Conservation (phyloP, 1,284 basidiomycete genomes). For the Termitomyces sp. region DNA sequence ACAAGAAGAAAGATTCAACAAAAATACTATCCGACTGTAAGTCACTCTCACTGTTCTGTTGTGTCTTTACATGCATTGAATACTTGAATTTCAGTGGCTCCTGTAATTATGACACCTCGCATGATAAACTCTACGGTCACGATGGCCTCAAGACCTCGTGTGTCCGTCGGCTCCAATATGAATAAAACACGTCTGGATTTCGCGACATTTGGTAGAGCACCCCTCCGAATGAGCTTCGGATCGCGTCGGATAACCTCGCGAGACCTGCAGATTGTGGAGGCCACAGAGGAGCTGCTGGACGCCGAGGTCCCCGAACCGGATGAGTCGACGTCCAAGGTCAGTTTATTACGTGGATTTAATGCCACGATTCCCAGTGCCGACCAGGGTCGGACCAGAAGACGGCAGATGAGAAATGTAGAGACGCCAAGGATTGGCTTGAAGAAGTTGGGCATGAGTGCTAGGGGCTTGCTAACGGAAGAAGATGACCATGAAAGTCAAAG, state of each 20-base stretch:
- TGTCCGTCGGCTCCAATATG: slow-evolving; percentile 31
- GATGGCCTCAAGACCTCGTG: slow-evolving; percentile 47
- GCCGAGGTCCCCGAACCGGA: slow-evolving; percentile 67
- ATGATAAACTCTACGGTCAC: slow-evolving; percentile 68
- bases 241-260: slow-evolving; percentile 69
- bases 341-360: slow-evolving; percentile 82
- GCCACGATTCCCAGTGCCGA: slow-evolving; percentile 89
- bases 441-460: slow-evolving; percentile 69
- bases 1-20: slow-evolving; percentile 62
- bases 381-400: slow-evolving; percentile 65
- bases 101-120: slow-evolving; percentile 84
- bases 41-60: slow-evolving; percentile 20
- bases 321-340: slow-evolving; percentile 59
- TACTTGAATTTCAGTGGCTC: slow-evolving; percentile 58
- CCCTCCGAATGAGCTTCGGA: slow-evolving; percentile 60
- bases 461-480: slow-evolving; percentile 69
- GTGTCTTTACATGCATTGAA: not conserved
- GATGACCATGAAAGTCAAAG: slow-evolving; percentile 58
- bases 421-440: slow-evolving; percentile 74
- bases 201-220: slow-evolving; percentile 68
- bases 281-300: slow-evolving; percentile 71
- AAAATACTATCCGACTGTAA: slow-evolving; percentile 68
- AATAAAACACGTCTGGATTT: slow-evolving; percentile 53
- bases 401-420: slow-evolving; percentile 79
- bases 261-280: slow-evolving; percentile 81